A percentile compares a stretch with the other conserved stretches of the same genome.
These are phyloP conservation scores for Klebsormidium nitens DNA, from an alignment of 139 green algal species.

Conservation along the genomic window DNA sequence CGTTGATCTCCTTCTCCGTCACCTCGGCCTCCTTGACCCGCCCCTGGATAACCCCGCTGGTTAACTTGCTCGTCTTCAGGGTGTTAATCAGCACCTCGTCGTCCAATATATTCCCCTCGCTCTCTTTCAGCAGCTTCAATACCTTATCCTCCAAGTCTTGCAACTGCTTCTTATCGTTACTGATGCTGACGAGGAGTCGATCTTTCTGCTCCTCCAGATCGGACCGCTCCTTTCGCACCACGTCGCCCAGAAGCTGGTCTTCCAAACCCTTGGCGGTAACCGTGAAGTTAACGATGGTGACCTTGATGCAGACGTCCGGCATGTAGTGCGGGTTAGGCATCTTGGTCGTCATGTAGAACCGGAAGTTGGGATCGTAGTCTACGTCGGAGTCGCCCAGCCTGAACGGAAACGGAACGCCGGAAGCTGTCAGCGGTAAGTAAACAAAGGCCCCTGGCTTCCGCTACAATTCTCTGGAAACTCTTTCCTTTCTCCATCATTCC, in stretches of 20 bases:
- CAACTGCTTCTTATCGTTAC: constrained; percentile 74
- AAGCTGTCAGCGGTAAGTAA: too few species aligned
- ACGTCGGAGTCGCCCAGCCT: constrained; percentile 71
- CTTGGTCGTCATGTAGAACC: constrained; percentile 69
- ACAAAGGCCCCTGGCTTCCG: too few species aligned
- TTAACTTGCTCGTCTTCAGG: constrained; percentile 80
- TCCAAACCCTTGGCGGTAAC: constrained; percentile 65
- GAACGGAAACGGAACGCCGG: too few species aligned
- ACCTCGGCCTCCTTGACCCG: constrained; percentile 75
- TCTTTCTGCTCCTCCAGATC: constrained; percentile 63
- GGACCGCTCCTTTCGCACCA: constrained; percentile 68
- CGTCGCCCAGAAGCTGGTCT: constrained; percentile 77
- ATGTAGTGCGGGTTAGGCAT: constrained; percentile 79
- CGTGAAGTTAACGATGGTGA: constrained; percentile 84
- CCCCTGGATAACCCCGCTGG: constrained; percentile 63
- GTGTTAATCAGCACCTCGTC: constrained; percentile 83
- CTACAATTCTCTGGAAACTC: too few species aligned
- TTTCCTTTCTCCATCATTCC: too few species aligned
- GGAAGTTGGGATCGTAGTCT: constrained; percentile 74
- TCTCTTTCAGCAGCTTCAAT: constrained; percentile 75
- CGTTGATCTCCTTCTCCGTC: constrained; percentile 71
- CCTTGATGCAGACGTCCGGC: constrained; percentile 76
- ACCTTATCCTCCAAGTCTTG: constrained; percentile 79
- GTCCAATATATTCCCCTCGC: constrained; percentile 80
- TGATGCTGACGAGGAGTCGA: constrained; percentile 68